These are phyloP conservation scores for Acacia confusa DNA, from an alignment of 306 rosid genomes.

Conservation along the genomic window DNA sequence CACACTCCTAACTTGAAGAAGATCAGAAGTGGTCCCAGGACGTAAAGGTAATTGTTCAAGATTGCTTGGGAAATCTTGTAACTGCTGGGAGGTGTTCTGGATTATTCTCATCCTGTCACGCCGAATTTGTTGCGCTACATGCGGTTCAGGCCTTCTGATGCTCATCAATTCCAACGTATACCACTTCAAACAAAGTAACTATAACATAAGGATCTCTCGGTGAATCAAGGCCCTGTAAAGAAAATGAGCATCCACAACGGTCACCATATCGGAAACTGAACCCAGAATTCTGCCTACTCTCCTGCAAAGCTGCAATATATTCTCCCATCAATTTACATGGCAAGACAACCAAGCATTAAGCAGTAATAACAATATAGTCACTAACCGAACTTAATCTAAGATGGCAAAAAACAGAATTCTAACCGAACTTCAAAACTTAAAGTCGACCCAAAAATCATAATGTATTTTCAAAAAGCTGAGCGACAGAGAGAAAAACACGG, in stretches of 20 bases:
- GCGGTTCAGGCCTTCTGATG: slow-evolving; percentile 69
- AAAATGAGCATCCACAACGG: not conserved
- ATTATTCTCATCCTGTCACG: slow-evolving; percentile 69
- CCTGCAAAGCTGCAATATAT: slow-evolving; percentile 5
- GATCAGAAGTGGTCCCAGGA: slow-evolving; percentile 42
- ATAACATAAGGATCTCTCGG: not conserved
- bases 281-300: not conserved
- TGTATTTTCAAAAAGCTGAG: not conserved
- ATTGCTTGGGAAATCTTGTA: slow-evolving; percentile 37
- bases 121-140: slow-evolving; percentile 89
- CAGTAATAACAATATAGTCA: not conserved
- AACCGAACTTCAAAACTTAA: not conserved
- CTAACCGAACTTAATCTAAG: not conserved
- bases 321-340: not conserved
- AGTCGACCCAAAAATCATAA: not conserved
- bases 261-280: not conserved
- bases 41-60: slow-evolving; percentile 39
- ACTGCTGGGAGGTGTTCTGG: slow-evolving; percentile 39
- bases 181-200: not conserved
- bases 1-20: slow-evolving; percentile 46
- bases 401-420: too few relatives aligned
- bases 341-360: not conserved
- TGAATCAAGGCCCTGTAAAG: not conserved
- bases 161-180: slow-evolving; percentile 53
- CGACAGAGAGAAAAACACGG: not conserved